Conservation (phyloP, 2,329 filamentous ascomycete genomes). For the Dactylellina haptotyla region DNA sequence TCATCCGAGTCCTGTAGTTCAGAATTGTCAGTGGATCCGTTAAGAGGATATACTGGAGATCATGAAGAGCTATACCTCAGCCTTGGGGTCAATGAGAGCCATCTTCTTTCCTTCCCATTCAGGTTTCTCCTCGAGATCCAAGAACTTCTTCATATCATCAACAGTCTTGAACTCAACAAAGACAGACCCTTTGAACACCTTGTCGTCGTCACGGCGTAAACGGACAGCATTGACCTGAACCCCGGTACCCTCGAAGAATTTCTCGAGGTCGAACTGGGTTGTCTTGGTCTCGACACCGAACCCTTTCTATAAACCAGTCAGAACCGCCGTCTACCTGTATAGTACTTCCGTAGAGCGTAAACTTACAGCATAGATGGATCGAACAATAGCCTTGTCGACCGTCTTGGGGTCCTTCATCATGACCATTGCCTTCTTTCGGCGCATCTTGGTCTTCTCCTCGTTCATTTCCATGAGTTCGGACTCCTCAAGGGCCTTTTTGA, state of each 20-base stretch:
- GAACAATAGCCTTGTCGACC: conserved; percentile 74
- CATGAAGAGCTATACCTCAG: conserved; percentile 14
- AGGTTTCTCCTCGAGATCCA: conserved; percentile 81
- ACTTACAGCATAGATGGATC: conserved; percentile 77
- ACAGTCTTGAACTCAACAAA: conserved; percentile 91
- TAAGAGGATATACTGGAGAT: neutral
- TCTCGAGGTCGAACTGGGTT: conserved; percentile 93
- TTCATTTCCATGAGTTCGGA: conserved; percentile 75
- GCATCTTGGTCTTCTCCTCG: conserved; percentile 75
- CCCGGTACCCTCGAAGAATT: conserved; percentile 85
- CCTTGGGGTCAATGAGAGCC: conserved; percentile 68
- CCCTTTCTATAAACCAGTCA: conserved; percentile 70
- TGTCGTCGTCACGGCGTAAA: conserved; percentile 78
- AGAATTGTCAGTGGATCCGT: neutral
- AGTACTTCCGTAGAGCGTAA: neutral
- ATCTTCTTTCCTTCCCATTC: conserved; percentile 79
- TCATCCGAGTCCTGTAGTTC: neutral
- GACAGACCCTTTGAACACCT: conserved; percentile 92
- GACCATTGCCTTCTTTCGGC: conserved; percentile 77
- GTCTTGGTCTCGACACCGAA: conserved; percentile 85
- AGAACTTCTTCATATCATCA: conserved; percentile 81
- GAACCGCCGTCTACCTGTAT: neutral
- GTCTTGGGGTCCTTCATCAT: conserved; percentile 64
- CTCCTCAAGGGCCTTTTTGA: conserved; percentile 83
- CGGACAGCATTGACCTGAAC: conserved; percentile 79